A percentile compares a stretch with the other conserved stretches of the same genome.
These are phyloP conservation scores for Gossypium australe DNA, from an alignment of 345 rosid genomes.

Conservation along the genomic window DNA sequence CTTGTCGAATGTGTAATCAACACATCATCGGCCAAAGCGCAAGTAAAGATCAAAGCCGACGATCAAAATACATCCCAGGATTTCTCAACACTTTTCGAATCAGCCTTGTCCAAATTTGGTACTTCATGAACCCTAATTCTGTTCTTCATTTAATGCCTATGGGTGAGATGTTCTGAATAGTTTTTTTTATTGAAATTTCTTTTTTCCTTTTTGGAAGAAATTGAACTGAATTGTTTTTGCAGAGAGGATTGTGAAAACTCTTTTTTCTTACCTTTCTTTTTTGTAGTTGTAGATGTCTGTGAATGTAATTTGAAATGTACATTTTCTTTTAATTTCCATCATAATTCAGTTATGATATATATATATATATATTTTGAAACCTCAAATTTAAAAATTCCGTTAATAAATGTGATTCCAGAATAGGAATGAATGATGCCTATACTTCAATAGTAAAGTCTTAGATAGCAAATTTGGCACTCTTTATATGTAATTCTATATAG, in stretches of 20 bases:
- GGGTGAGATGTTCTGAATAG: not conserved
- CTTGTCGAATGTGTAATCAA: slow-evolving; percentile 87
- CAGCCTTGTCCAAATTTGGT: slow-evolving; percentile 67
- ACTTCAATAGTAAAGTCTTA: not conserved
- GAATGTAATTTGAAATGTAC: not conserved
- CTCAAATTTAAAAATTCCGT: not conserved
- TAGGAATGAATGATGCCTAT: not conserved
- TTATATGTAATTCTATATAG: not conserved
- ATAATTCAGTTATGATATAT: not conserved
- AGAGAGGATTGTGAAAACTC: not conserved
- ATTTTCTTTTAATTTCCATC: not conserved
- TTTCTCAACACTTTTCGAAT: slow-evolving; percentile 48
- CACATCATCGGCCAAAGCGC: slow-evolving; percentile 72
- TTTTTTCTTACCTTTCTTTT: not conserved
- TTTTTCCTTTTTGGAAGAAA: not conserved
- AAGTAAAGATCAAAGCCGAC: slow-evolving; percentile 75
- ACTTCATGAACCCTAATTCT: slow-evolving; percentile 4
- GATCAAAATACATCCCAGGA: slow-evolving; percentile 67
- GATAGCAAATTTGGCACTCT: not conserved
- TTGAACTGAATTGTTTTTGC: not conserved
- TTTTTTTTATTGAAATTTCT: not conserved
- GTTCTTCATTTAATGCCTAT: not conserved
- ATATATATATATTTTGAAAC: too few species aligned
- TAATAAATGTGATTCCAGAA: not conserved
- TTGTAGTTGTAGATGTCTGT: not conserved